Evolutionary conservation across 2,329 filamentous ascomycete genomes (phyloP), one percentile per base, ranked within the genome.

Genomic region (Didymella segeticola): DNA sequence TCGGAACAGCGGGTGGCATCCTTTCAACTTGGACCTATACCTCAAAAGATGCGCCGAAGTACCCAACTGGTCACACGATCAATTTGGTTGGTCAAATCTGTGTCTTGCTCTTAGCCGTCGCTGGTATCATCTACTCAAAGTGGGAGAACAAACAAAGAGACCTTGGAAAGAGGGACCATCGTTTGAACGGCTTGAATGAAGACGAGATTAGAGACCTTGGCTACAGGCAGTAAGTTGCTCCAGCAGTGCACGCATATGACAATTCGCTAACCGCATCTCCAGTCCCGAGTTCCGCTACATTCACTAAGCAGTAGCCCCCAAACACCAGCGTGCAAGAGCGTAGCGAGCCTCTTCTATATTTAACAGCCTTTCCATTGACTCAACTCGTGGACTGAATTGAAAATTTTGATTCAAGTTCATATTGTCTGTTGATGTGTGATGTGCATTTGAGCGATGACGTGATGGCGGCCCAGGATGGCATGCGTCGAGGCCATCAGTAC

Each of bases 11-110:
- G 10, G 84, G 83, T 31, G 83, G 83, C 22, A 82, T 86, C 33
- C 70, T 86, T 2, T 81, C 84, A 26, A 84, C 82, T 68, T 83
- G 71, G 70, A 83, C 82, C 0, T 86, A 86, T 61, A 79, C 76
- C 2, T 66, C 67, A 67, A 78, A 82, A 55, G 79, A 85, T 67
- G 84, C 59, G 47, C 90, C 88, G 1, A 82, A 82, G 22, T 96
- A 86, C 76, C 83, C 82, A 29, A 82, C 85, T 1, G 93, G 93
- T 2, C 92, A 97, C 43, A 80, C 80, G 4, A 86, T 86, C 76
- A 86, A 86, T 62, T 74, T 86, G 38, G 74, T 60, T 4, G 81
- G 81, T 1, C 81, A 85, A 63, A 67, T 79, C 15, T 66, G 66
- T 11, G 77, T 78, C 4, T 64, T 82, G 3, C 54, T 77, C 17